Evolutionary conservation across 768 basidiomycete species (phyloP), one percentile per base, ranked within the genome.

Genomic region (Lactarius sanguifluus): DNA sequence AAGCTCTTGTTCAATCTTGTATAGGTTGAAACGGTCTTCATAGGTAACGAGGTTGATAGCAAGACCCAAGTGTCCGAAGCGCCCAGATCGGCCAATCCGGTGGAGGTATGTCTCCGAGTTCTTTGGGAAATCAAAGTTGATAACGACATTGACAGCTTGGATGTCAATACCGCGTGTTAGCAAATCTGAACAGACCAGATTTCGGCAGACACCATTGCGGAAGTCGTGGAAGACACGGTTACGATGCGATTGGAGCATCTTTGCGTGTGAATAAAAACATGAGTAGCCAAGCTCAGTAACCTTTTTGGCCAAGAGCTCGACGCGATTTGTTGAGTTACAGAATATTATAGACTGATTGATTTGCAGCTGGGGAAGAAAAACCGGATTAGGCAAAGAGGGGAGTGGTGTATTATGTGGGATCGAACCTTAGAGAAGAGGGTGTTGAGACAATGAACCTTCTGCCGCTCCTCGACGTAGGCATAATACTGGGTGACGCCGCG

Each of bases 321-420:
- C 96, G 65, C 96, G 94, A 82, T 98, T 97, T 74, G 96, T 99
- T 70, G 96, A 98, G 83, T 99, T 99, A 81, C 96, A 99, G 81
- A 99, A 99, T 76, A 99, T 99, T 80, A 99, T 98, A 66, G 96
- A 98, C 81, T 99, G 96, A 80, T 99, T 99, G 83, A 99, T 99
- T 96, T 98, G 96, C 59, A 99, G 87, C 94, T 98, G 75, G 15
- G 65, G 43, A 64, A 57, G 50, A 47, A 40, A 12, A 59, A 25
- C 1, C 15, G 47, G 45, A 47, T 70, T 36, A 68, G 66, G 57
- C 60, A 64, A 34, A 15, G 40, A 18, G 30, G 30, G 40, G 0
- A 61, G 16, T 28, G 45, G n/a, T 36, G 20, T 9, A 40, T 41
- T 16, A 7, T 15, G 23, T 50, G 47, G 38, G 8, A 38, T 59